Evolutionary conservation across 176 grass and related monocot genomes (phyloP), one percentile per base, ranked within the genome.

Genomic region (Ensete glaucum): DNA sequence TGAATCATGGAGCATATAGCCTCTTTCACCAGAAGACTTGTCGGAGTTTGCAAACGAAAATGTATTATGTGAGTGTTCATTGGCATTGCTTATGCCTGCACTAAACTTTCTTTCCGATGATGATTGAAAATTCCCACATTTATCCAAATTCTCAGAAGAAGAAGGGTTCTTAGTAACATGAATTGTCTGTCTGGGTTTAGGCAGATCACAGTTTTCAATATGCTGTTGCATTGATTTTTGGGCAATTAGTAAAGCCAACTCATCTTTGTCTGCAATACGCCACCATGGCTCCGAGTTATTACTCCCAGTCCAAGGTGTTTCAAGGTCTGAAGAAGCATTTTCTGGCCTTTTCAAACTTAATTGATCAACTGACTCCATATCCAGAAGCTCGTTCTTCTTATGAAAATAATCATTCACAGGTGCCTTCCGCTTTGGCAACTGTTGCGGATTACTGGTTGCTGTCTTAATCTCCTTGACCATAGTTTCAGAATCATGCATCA

Each of bases 201-300:
- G 93, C 16, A 96, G 84, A 75, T 96, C 93, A 58, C 89, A 96
- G 50, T 96, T 96, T 72, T 96, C 93, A 59, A 96, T 81, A 72
- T 85, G 66, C 11, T 79, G 34, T 43, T 43, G 81, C 79, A 49
- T 50, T 82, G 89, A 81, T 78, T 85, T 92, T 82, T 97, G 81
- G 65, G 93, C 81, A 72, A 97, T 85, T 25, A 97, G 74, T 82
- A 74, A 90, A 88, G 87, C 89, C n/a, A 97, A 63, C 65, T 88
- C 87, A 55, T 87, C 82, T 71, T 92, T 85, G 76, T 90, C 83
- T 52, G 85, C 24, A 6, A 97, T 77, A 69, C 79, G 85, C 93
- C 93, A 97, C 93, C 93, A 96, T 72, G 85, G 77, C 23, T 80
- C 83, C 54, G 64, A 72, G 60, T 90, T 92, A 63, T 96, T 84